These are phyloP conservation scores for Neoboletus brunneissimus DNA, from an alignment of 768 basidiomycete genomes.

Conservation along the genomic window DNA sequence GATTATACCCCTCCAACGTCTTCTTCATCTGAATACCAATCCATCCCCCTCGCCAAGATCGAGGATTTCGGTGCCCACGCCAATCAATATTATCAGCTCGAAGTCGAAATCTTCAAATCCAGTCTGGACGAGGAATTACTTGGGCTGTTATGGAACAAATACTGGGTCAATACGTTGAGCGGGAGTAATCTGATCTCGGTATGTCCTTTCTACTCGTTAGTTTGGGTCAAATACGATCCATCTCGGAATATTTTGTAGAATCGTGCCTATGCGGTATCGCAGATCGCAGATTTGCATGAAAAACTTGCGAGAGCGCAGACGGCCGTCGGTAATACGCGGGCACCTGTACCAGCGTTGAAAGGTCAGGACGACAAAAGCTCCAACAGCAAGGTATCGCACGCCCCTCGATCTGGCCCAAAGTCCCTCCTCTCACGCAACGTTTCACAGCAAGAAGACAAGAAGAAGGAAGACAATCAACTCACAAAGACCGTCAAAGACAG, in stretches of 20 bases:
- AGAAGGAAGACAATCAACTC: slow-evolving; percentile 86
- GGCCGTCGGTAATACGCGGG: slow-evolving; percentile 55
- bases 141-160: slow-evolving; percentile 96
- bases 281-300: slow-evolving; percentile 85
- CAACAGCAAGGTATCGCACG: slow-evolving; percentile 39
- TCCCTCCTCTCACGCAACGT: neutral
- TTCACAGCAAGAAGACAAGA: slow-evolving; percentile 56
- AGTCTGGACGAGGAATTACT: slow-evolving; percentile 84
- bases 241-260: slow-evolving; percentile 52
- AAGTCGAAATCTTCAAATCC: slow-evolving; percentile 94
- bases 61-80: slow-evolving; percentile 99
- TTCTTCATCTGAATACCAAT: slow-evolving; percentile 84
- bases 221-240: neutral
- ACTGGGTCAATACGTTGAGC: slow-evolving; percentile 97
- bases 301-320: slow-evolving; percentile 77
- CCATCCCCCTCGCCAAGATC: slow-evolving; percentile 94
- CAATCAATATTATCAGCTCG: slow-evolving; percentile 91
- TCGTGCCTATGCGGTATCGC: slow-evolving; percentile 65
- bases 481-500: slow-evolving; percentile 90
- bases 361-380: slow-evolving; percentile 44
- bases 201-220: slow-evolving; percentile 18
- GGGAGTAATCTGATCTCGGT: slow-evolving; percentile 93
- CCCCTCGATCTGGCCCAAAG: neutral
- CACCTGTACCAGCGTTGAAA: slow-evolving; percentile 51
- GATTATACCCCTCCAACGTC: slow-evolving; percentile 81